These are phyloP conservation scores for Pseudogymnoascus sp. DNA, from an alignment of 2,329 filamentous ascomycete species.

Conservation along the genomic window DNA sequence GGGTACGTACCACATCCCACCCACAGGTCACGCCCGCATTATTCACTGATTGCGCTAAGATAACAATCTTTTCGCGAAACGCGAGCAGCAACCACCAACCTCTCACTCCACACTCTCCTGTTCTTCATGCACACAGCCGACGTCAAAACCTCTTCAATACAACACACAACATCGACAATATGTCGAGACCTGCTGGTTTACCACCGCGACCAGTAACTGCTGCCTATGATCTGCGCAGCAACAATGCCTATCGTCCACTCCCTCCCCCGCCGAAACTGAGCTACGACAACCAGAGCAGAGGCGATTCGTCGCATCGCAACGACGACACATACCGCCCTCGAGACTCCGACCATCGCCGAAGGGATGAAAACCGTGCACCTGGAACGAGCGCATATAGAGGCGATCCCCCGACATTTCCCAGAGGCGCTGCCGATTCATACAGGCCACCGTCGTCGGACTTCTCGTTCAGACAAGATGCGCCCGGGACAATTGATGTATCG, in stretches of 20 bases:
- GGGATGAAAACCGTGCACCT: constrained; percentile 12
- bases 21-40: constrained; percentile 3
- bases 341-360: neutral
- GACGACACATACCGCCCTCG: neutral
- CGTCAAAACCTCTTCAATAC: neutral
- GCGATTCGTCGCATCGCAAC: constrained; percentile 6
- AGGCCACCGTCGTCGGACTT: constrained; percentile 20
- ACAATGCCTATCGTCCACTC: neutral
- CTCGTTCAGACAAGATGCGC: constrained; percentile 27
- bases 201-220: neutral
- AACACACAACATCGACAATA: neutral
- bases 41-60: constrained; percentile 10
- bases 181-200: constrained; percentile 10
- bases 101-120: neutral
- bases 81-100: neutral
- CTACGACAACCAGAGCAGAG: constrained; percentile 1
- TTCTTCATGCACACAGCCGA: constrained; percentile 7
- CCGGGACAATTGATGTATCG: constrained; percentile 22
- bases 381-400: constrained; percentile 11
- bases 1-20: neutral
- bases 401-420: constrained; percentile 9
- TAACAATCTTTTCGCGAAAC: constrained; percentile 10
- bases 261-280: neutral
- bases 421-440: constrained; percentile 16
- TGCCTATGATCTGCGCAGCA: constrained; percentile 2